Evolutionary conservation across 208 protist genomes (phyloP).

Genomic region (Trypanosoma rangeli): DNA sequence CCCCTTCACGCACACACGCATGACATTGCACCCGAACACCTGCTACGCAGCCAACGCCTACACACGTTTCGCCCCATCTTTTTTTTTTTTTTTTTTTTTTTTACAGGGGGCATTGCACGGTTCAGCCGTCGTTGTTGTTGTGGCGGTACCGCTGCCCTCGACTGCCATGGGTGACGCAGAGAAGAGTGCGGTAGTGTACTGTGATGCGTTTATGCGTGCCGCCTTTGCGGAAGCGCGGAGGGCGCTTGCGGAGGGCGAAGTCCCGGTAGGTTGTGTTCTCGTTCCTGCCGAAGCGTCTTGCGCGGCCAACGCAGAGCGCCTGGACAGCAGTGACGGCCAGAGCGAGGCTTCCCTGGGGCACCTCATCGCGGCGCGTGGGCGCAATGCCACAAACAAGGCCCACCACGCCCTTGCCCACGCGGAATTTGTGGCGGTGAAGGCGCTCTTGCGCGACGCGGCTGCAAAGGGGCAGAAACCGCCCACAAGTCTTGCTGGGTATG

Average conservation of each 20-base stretch:
- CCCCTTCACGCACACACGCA: too few relatives aligned
- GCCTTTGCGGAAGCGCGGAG: constrained; percentile 57
- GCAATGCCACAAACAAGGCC: constrained; percentile 90
- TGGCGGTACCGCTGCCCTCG: neutral
- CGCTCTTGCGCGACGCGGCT: constrained; percentile 24
- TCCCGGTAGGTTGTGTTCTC: constrained; percentile 96
- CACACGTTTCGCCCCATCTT: too few relatives aligned
- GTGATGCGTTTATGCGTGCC: constrained; percentile 64
- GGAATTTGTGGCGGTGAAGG: constrained; percentile 82
- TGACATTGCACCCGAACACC: too few relatives aligned
- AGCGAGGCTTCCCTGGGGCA: neutral
- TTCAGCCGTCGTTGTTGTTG: neutral
- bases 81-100: constrained; percentile 11
- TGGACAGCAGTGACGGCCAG: neutral
- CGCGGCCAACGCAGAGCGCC: constrained; percentile 5
- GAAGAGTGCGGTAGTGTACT: constrained; percentile 36
- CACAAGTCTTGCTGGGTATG: constrained; percentile 52
- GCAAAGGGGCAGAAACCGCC: neutral
- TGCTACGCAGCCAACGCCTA: too few relatives aligned
- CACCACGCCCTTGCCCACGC: constrained; percentile 90
- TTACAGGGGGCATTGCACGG: neutral
- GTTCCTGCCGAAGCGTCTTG: constrained; percentile 36
- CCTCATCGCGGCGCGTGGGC: constrained; percentile 40
- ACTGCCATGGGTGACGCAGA: neutral
- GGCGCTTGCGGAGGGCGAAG: constrained; percentile 83